Base-by-base conservation (phyloP, 2,329 filamentous ascomycete species). In the Incumbomyces delicatus region DNA sequence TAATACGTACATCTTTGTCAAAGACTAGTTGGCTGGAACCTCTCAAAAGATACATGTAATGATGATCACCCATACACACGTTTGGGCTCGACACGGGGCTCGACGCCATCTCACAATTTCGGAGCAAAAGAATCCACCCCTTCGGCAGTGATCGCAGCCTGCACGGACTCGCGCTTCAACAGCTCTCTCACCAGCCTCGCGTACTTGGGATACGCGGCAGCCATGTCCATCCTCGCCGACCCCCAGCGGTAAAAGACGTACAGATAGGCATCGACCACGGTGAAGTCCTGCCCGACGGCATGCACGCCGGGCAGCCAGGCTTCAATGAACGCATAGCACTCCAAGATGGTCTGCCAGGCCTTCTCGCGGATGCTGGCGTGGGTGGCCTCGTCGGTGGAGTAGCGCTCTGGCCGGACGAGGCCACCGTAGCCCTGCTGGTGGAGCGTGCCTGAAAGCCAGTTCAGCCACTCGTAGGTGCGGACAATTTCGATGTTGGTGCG, bases 391-490 rank as follows among this genome's bases (percentile, higher is more conserved):
- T 63, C 57, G 33, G 58, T 53, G 2, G 53, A 52, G 12, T 58
- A 61, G 16, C 61, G 53, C 2, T 53, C 41, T 2, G 59, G 56
- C 30, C 61, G 41, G 30, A 60, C 54, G 1, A 61, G 29, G 7
- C 49, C 52, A 1, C 57, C 59, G 44, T 58, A 65, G 1, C 40
- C 60, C 7, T 52, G 50, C 0, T 53, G 57, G 48, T 67, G 63
- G 6, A 66, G 16, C 0, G 57, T 60, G 0, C 61, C 61, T 2
- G 61, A 60, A 1, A 67, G 29, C 51, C 57, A 68, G 40, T 57
- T 60, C 39, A 65, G 39, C 65, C 65, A 67, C 47, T 66, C 64
- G 22, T 61, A 61, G 2, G 58, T 53, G 6, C 60, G 58, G 12
- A 61, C 50, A 1, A 42, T 59, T 11, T 67, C 62, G 2, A 63